Percentiles rank a stretch among this genome's conserved stretches.
Conservation (phyloP, 495 filamentous ascomycete species). For the Penicillium silybi region DNA sequence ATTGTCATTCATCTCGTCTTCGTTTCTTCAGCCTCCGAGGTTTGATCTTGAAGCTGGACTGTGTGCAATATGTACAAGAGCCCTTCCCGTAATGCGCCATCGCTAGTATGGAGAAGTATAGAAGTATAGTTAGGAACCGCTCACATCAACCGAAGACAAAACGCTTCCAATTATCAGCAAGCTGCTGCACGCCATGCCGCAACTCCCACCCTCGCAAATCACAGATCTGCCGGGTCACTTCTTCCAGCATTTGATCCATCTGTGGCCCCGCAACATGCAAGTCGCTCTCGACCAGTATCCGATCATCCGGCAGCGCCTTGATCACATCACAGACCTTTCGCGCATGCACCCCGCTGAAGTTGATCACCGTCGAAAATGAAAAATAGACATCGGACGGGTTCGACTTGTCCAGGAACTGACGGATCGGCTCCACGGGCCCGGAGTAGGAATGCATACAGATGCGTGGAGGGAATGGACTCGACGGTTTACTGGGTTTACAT, state of each 20-base stretch:
- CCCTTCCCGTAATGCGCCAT: neutral
- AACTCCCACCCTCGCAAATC: conserved; percentile 73
- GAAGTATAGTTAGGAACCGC: too few relatives aligned
- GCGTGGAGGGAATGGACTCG: conserved; percentile 73
- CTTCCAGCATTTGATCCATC: conserved; percentile 77
- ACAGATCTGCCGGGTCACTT: conserved; percentile 70
- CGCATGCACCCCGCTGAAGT: conserved; percentile 58
- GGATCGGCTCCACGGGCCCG: conserved; percentile 69
- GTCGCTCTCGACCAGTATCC: conserved; percentile 85
- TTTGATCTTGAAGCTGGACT: neutral
- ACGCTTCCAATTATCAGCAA: conserved; percentile 73
- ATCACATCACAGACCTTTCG: conserved; percentile 62
- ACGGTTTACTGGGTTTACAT: conserved; percentile 15
- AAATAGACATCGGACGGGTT: conserved; percentile 80
- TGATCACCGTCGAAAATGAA: conserved; percentile 83
- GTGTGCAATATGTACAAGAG: neutral
- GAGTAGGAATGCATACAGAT: conserved; percentile 95
- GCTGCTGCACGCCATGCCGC: conserved; percentile 61
- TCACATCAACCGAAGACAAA: conserved; percentile 65
- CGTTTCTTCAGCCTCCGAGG: neutral
- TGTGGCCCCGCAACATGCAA: conserved; percentile 75
- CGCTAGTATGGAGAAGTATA: too few relatives aligned
- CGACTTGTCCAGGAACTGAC: conserved; percentile 69
- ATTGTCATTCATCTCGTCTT: neutral
- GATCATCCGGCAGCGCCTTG: conserved; percentile 67